phyloP scores from a whole-genome alignment of 139 green algal genomes.

The Chlorella sp. region DNA sequence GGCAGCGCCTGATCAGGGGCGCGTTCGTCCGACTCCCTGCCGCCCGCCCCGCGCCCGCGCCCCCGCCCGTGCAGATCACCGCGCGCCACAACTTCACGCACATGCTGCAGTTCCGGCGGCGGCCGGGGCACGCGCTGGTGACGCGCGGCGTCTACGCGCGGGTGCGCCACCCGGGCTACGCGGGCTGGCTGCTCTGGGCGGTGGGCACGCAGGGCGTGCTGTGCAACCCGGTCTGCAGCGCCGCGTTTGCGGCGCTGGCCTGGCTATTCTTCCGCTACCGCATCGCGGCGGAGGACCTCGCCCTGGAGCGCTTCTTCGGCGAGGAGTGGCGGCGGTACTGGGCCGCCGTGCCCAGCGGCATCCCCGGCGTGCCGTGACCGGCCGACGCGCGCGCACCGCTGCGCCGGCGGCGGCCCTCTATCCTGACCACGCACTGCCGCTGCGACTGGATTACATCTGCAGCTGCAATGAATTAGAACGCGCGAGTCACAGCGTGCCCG shows the following conservation, averaged over 20 bases:
- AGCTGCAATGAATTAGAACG: not conserved
- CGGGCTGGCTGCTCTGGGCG: conserved; percentile 87
- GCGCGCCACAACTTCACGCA: conserved; percentile 76
- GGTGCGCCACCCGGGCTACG: conserved; percentile 88
- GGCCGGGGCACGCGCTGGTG: conserved; percentile 53
- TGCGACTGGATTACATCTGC: too few species aligned
- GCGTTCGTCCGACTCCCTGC: not conserved
- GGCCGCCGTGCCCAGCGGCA: conserved; percentile 31
- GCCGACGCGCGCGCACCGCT: too few species aligned
- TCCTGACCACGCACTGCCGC: too few species aligned
- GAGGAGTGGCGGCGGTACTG: conserved; percentile 54
- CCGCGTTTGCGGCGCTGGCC: conserved; percentile 50
- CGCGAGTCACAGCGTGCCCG: not conserved
- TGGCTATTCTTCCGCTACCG: conserved; percentile 70
- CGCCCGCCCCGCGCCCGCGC: not conserved
- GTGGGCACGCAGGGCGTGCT: conserved; percentile 86
- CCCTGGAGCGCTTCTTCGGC: conserved; percentile 69
- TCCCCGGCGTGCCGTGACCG: conserved; percentile 59
- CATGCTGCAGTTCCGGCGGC: conserved; percentile 47
- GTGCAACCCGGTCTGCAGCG: conserved; percentile 63
- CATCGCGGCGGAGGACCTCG: conserved; percentile 62
- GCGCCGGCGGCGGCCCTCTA: too few species aligned
- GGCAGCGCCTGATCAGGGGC: not conserved
- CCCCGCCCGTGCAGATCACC: conserved; percentile 44
- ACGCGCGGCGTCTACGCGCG: conserved; percentile 66